phyloP scores from a whole-genome alignment of 805 yeast species.

The Komagataella populi region DNA sequence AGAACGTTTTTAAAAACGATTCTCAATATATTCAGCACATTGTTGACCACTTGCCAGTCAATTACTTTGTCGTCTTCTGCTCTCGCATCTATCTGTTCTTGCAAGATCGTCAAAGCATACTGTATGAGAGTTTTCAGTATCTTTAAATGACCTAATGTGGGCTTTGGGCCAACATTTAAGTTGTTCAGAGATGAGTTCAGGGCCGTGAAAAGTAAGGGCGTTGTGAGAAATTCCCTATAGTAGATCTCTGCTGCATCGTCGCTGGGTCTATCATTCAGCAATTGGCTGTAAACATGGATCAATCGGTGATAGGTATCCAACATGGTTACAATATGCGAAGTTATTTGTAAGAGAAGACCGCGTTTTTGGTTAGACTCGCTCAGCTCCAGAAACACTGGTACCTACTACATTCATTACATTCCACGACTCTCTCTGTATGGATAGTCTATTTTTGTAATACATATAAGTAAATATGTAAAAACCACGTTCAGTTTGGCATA shows the following conservation, averaged over 20 bases:
- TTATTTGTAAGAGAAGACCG: too few relatives aligned
- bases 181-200: background rate
- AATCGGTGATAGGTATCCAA: background rate
- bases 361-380: too few relatives aligned
- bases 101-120: background rate
- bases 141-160: background rate
- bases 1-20: background rate
- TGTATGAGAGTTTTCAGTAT: background rate
- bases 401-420: background rate
- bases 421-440: background rate
- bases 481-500: constrained; percentile 18
- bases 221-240: background rate
- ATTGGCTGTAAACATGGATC: background rate
- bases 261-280: background rate
- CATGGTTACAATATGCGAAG: background rate
- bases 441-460: background rate
- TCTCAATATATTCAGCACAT: background rate
- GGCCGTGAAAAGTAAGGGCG: background rate
- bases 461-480: background rate
- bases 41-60: background rate
- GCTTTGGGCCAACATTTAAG: background rate
- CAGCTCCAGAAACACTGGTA: background rate
- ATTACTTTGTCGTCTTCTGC: background rate
- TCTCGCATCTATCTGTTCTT: background rate
- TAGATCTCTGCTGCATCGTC: background rate